Conservation (phyloP, 176 grass and related monocot species). For the Triticum dicoccoides region DNA sequence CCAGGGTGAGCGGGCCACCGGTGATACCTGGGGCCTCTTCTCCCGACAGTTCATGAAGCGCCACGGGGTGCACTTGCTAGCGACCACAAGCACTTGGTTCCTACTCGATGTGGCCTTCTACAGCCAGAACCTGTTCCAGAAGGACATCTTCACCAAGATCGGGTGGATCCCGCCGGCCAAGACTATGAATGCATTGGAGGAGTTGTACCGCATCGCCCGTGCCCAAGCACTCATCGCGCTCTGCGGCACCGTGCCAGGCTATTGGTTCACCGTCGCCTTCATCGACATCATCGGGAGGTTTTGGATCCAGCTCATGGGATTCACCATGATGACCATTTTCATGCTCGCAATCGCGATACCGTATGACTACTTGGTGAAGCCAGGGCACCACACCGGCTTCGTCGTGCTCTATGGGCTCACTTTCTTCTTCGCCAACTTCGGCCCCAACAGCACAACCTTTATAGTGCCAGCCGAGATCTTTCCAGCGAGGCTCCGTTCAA, state of each 20-base stretch:
- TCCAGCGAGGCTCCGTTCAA: conserved; percentile 44
- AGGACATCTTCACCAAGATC: conserved; percentile 80
- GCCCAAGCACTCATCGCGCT: conserved; percentile 72
- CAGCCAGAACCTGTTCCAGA: conserved; percentile 84
- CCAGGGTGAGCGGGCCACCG: background rate
- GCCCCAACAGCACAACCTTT: conserved; percentile 71
- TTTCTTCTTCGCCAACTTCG: conserved; percentile 85
- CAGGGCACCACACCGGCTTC: conserved; percentile 38
- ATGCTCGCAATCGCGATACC: conserved; percentile 61
- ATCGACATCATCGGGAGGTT: conserved; percentile 73
- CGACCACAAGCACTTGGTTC: conserved; percentile 76
- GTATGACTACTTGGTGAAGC: conserved; percentile 49
- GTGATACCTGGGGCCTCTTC: conserved; percentile 59
- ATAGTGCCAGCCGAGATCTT: conserved; percentile 64
- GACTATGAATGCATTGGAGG: conserved; percentile 76
- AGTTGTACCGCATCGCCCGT: conserved; percentile 59
- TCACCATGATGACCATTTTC: conserved; percentile 74
- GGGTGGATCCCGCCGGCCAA: conserved; percentile 63
- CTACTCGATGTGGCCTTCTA: conserved; percentile 51
- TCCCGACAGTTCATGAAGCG: conserved; percentile 45
- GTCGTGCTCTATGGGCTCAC: conserved; percentile 51
- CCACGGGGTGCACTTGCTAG: conserved; percentile 62
- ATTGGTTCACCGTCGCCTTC: conserved; percentile 89
- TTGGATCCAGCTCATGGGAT: conserved; percentile 72
- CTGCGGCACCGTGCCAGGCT: conserved; percentile 71